Percentiles rank a stretch among this genome's conserved stretches.
Conservation (phyloP, 495 filamentous ascomycete species). For the Hypoxylon intermedium region DNA sequence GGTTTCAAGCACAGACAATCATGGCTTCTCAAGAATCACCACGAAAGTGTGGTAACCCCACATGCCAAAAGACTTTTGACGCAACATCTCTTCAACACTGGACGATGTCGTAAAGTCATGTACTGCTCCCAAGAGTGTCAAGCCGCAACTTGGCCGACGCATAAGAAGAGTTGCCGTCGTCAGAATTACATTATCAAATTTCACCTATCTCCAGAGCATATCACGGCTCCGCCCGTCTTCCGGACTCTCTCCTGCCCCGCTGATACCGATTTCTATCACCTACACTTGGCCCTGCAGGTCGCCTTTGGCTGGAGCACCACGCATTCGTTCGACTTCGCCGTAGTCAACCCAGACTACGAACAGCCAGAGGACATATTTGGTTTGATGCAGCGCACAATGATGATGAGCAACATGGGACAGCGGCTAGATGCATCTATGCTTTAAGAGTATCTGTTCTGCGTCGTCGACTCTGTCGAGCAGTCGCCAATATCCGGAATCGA, state of each 20-base stretch:
- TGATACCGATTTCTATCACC: slow-evolving; percentile 36
- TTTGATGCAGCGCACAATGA: too few species aligned
- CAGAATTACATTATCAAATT: slow-evolving; percentile 39
- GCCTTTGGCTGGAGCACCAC: slow-evolving; percentile 49
- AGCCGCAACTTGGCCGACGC: slow-evolving; percentile 20
- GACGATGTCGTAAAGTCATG: not conserved
- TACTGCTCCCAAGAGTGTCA: slow-evolving; percentile 29
- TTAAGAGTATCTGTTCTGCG: too few species aligned
- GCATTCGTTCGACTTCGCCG: too few species aligned
- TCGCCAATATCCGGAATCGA: too few species aligned
- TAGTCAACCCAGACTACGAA: too few species aligned
- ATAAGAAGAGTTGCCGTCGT: slow-evolving; percentile 30
- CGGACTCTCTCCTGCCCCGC: slow-evolving; percentile 49
- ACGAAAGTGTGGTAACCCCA: slow-evolving; percentile 9
- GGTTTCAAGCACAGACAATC: too few species aligned
- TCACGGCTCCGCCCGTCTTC: slow-evolving; percentile 38
- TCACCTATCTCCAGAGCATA: slow-evolving; percentile 30
- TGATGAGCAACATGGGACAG: too few species aligned
- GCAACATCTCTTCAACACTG: slow-evolving; percentile 9
- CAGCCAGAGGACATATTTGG: too few species aligned
- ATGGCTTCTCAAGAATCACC: not conserved
- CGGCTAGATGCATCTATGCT: too few species aligned
- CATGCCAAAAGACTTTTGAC: not conserved
- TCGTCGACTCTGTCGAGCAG: too few species aligned
- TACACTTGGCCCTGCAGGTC: slow-evolving; percentile 44